Evolutionary conservation across 2,329 filamentous ascomycete genomes (phyloP), one percentile per base, ranked within the genome.

Genomic region (Endoconidiophora laricicola): DNA sequence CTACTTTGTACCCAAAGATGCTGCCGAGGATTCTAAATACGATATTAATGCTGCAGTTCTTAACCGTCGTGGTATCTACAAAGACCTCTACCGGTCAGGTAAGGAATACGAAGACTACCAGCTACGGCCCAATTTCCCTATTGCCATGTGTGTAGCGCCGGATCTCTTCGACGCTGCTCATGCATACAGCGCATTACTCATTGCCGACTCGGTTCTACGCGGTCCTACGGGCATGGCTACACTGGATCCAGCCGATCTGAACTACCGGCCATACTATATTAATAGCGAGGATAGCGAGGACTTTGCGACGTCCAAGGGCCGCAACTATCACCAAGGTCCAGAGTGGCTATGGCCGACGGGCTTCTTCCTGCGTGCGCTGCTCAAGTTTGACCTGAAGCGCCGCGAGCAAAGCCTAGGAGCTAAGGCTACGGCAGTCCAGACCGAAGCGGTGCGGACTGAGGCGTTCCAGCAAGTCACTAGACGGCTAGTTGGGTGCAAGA

Each of bases 21-120:
- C 79, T 0, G 70, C 73, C 0, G 81, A 94, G 1, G 90, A 94
- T 63, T 60, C 62, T 46, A 67, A 81, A 46, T 87, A 94, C 66
- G 85, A 91, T 55, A 73, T 98, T 58, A 87, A 95, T 63, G 58
- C 84, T 0, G 67, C 67, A 12, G 71, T 95, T 44, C 67, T 96
- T 67, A 93, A 94, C 66, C 84, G 91, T 46, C 79, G 88, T 20
- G 93, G 91, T 54, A 93, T 98, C 61, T 98, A 98, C 77, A 98
- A 98, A 68, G 91, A 98, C 62, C 69, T 96, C 16, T 95, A 95
- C 73, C 79, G 76, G 56, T 93, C 87, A 44, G 86, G 86, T 55
- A 96, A 95, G 65, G 86, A 91, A 62, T 95, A 93, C 61, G 87
- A 96, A 61, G 91, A 98, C 66, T 98, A 98, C 66, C 91, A 98